Evolutionary conservation across 768 basidiomycete species (phyloP).

Genomic region (Rhodotorula toruloides): DNA sequence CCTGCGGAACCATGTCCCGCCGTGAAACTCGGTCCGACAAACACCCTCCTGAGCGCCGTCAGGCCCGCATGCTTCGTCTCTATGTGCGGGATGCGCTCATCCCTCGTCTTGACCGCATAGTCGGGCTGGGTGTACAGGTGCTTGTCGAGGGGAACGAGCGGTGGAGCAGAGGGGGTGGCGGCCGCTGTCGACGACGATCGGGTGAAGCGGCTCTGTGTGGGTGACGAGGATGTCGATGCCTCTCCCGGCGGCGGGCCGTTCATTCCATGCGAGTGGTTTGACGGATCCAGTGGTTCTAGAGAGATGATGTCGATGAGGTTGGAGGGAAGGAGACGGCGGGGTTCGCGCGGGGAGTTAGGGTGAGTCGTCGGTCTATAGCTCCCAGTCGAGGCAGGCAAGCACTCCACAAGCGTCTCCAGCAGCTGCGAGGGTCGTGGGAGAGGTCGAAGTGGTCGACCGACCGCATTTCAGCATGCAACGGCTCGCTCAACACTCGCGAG

Average conservation of each 20-base stretch:
- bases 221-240: not conserved
- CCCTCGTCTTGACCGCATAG: not conserved
- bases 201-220: not conserved
- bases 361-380: too few relatives aligned
- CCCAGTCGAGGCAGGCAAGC: too few relatives aligned
- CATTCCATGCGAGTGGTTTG: too few relatives aligned
- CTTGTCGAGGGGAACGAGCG: not conserved
- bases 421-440: too few relatives aligned
- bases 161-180: not conserved
- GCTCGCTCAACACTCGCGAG: too few relatives aligned
- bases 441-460: too few relatives aligned
- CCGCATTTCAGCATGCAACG: too few relatives aligned
- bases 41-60: conserved; percentile 13
- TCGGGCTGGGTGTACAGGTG: conserved; percentile 11
- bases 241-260: not conserved
- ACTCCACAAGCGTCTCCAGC: too few relatives aligned
- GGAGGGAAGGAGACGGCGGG: too few relatives aligned
- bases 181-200: not conserved
- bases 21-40: conserved; percentile 27
- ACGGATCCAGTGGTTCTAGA: too few relatives aligned
- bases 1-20: not conserved
- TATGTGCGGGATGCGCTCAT: not conserved
- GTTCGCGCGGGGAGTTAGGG: too few relatives aligned
- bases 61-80: conserved; percentile 15
- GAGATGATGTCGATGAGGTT: too few relatives aligned